A percentile compares a stretch with the other conserved stretches of the same genome.
Evolutionary conservation across 2,329 filamentous ascomycete genomes (phyloP).

Genomic region (Herpotrichia juniperi): DNA sequence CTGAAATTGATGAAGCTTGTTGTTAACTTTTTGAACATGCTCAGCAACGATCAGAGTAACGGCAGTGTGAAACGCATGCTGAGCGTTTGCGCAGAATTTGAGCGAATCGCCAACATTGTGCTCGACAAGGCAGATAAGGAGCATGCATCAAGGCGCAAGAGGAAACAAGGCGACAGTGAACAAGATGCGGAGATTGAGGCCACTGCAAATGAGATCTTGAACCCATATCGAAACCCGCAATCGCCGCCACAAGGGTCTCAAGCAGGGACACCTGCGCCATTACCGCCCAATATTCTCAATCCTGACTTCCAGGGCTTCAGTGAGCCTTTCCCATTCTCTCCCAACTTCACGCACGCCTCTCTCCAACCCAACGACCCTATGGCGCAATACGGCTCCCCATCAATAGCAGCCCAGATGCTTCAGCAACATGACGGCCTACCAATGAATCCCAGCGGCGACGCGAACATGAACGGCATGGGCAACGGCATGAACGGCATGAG

Average conservation of each 20-base stretch:
- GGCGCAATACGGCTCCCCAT: slow-evolving; percentile 37
- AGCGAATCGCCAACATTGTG: slow-evolving; percentile 87
- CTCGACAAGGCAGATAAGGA: slow-evolving; percentile 93
- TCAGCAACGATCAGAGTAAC: slow-evolving; percentile 88
- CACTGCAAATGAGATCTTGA: slow-evolving; percentile 43
- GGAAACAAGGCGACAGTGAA: slow-evolving; percentile 70
- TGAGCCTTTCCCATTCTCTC: slow-evolving; percentile 49
- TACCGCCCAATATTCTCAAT: slow-evolving; percentile 26
- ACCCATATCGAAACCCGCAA: slow-evolving; percentile 32
- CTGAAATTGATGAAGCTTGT: slow-evolving; percentile 91
- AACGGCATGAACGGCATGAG: slow-evolving; percentile 14
- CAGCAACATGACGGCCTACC: slow-evolving; percentile 31
- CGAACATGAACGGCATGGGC: slow-evolving; percentile 34
- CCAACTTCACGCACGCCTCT: slow-evolving; percentile 47
- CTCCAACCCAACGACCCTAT: slow-evolving; percentile 36
- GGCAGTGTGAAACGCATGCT: slow-evolving; percentile 94
- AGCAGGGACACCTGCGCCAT: slow-evolving; percentile 12
- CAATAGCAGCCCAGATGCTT: slow-evolving; percentile 37
- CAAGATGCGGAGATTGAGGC: slow-evolving; percentile 46
- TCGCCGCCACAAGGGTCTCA: slow-evolving; percentile 29
- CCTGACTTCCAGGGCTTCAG: slow-evolving; percentile 45
- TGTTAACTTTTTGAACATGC: slow-evolving; percentile 86
- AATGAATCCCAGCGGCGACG: slow-evolving; percentile 22
- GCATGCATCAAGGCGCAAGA: slow-evolving; percentile 77
- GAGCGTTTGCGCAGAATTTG: slow-evolving; percentile 92